Evolutionary conservation across 768 basidiomycete genomes (phyloP), one percentile per base, ranked within the genome.

Genomic region (Russula lepida): DNA sequence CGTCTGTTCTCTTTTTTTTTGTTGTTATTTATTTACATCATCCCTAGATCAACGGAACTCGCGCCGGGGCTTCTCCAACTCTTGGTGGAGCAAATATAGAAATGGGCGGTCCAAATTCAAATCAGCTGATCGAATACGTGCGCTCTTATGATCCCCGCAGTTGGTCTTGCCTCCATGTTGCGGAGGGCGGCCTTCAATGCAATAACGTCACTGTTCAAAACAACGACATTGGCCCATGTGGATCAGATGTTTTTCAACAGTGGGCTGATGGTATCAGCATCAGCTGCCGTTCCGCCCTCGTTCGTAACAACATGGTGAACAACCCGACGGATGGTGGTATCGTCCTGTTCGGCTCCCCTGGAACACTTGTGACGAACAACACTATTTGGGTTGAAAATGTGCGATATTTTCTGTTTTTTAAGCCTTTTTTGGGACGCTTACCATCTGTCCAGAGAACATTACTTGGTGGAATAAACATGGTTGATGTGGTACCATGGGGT

Each of bases 251-350:
- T 4, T 88, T 80, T 67, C 81, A 84, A 63, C 73, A 89, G 70
- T 92, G 89, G 89, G 88, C 89, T 1, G 89, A 91, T 68, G 89
- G 89, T 6, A 85, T 92, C 67, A 89, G 86, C 65, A 70, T 90
- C 55, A 82, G 82, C 64, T 92, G 89, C 69, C 74, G 71, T 63
- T 82, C 84, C 69, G 77, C 80, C 62, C 62, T 81, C 39, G 76
- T 91, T 33, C 79, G 78, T 64, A 83, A 86, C 64, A 92, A 91
- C 71, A 77, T 83, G 76, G 74, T 92, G 49, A 77, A 82, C 64
- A 83, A 82, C 58, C 79, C 89, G 9, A 91, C 89, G 0, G 89
- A 91, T 66, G 89, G 89, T 8, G 89, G 84, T 6, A 88, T 91
- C 49, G 87, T 89, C 0, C 63, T 92, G 0, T 91, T 92, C 66